phyloP scores from a whole-genome alignment of 768 basidiomycete species.

The Naganishia friedmannii region DNA sequence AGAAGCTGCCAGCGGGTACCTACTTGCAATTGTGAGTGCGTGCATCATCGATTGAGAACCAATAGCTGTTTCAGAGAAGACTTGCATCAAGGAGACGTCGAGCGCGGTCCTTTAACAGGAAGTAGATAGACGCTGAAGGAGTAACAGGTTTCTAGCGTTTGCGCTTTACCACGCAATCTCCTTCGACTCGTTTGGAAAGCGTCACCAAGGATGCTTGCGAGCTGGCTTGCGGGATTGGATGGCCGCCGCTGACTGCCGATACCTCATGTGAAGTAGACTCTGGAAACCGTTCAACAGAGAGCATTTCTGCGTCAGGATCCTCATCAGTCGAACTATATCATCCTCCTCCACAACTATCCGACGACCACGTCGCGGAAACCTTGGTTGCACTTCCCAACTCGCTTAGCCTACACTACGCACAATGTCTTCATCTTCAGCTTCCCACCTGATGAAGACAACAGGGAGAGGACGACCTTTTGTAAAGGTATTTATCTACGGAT shows the following conservation, averaged over 20 bases:
- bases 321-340: background rate
- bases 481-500: conserved; percentile 60
- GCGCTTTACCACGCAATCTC: conserved; percentile 13
- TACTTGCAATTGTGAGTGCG: background rate
- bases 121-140: background rate
- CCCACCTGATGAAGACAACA: conserved; percentile 86
- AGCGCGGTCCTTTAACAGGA: background rate
- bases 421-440: conserved; percentile 56
- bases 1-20: background rate
- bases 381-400: background rate
- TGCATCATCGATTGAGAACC: background rate
- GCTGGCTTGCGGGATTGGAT: too few species aligned
- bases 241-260: too few species aligned
- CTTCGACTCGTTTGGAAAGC: too few species aligned
- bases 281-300: background rate
- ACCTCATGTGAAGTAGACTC: background rate
- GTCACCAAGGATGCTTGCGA: too few species aligned
- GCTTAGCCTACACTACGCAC: conserved; percentile 19
- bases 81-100: background rate
- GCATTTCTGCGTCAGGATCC: background rate
- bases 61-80: background rate
- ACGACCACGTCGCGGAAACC: background rate
- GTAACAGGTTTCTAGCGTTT: background rate
- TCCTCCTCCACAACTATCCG: background rate
- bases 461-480: conserved; percentile 90